Percentiles rank a stretch among this genome's conserved stretches.
phyloP scores from a whole-genome alignment of 805 yeast species.

The Grigorovia jiainica region DNA sequence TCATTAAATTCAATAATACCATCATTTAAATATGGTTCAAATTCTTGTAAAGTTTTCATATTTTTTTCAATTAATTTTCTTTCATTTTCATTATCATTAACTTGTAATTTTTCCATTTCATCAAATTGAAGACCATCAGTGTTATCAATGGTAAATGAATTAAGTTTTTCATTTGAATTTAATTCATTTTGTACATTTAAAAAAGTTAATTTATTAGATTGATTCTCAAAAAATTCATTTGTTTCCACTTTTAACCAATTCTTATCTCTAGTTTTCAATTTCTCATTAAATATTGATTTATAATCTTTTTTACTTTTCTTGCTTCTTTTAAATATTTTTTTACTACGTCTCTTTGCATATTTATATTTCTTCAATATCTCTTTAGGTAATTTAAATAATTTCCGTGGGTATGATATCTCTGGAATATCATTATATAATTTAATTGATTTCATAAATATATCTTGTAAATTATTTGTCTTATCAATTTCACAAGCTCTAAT shows the following conservation, averaged over 20 bases:
- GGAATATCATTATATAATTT: conserved; percentile 26
- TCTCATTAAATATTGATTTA: background rate
- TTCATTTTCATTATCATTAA: background rate
- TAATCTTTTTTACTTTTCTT: background rate
- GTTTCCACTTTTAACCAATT: conserved; percentile 5
- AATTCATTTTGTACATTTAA: background rate
- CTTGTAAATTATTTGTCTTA: conserved; percentile 21
- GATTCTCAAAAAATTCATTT: conserved; percentile 7
- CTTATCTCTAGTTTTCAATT: conserved; percentile 13
- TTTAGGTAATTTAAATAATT: conserved; percentile 19
- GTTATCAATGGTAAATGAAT: background rate
- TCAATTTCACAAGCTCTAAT: conserved; percentile 24
- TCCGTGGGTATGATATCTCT: conserved; percentile 10
- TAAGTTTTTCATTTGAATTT: background rate
- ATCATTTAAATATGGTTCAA: background rate
- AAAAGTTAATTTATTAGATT: conserved; percentile 14
- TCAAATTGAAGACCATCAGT: conserved; percentile 9
- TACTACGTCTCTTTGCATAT: conserved; percentile 3
- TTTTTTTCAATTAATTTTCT: background rate
- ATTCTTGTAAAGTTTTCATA: background rate
- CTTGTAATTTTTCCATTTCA: conserved; percentile 2
- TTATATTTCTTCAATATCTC: conserved; percentile 15
- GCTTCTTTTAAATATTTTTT: background rate
- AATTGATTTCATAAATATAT: conserved; percentile 25
- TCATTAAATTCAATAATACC: background rate